Evolutionary conservation across 108 stramenopile species (phyloP).

Genomic region (Discostella stelligeroides): DNA sequence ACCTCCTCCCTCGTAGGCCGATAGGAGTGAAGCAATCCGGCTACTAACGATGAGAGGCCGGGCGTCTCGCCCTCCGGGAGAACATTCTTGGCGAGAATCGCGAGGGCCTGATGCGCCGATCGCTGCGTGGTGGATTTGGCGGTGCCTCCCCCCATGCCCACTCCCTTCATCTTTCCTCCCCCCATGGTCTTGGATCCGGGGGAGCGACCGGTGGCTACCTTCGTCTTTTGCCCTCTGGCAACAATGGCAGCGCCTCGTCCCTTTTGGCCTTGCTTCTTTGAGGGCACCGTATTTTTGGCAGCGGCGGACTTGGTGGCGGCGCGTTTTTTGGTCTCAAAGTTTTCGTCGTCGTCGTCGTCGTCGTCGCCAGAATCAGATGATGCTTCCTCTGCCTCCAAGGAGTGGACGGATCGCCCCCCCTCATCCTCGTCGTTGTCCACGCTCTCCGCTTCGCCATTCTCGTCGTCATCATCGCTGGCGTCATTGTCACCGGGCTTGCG

Average conservation of each 20-base stretch:
- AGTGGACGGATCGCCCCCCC: no score
- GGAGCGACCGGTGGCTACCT: constrained; percentile 28
- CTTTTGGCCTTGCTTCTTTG: background rate
- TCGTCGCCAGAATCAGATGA: constrained; percentile 19
- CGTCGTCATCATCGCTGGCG: no score
- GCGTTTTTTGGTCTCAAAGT: constrained; percentile 9
- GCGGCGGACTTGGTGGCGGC: constrained; percentile 19
- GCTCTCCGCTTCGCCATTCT: constrained; percentile 19
- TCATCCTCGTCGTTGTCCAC: constrained; percentile 20
- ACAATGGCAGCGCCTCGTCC: constrained; percentile 18
- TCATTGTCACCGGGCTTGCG: constrained; percentile 13
- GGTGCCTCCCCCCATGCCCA: background rate
- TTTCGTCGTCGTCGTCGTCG: constrained; percentile 5
- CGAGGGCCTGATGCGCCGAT: constrained; percentile 27
- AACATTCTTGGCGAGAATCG: constrained; percentile 40
- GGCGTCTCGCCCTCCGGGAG: constrained; percentile 49
- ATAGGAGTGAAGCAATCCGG: constrained; percentile 50
- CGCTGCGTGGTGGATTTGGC: constrained; percentile 5
- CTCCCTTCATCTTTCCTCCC: background rate
- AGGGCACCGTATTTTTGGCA: background rate
- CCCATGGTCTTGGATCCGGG: constrained; percentile 5
- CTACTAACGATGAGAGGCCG: constrained; percentile 41
- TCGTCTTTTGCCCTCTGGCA: constrained; percentile 27
- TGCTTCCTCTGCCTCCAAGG: constrained; percentile 15
- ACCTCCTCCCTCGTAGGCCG: constrained; percentile 15